Evolutionary conservation across 495 filamentous ascomycete genomes (phyloP), one percentile per base, ranked within the genome.

Genomic region (Tricharina praecox): DNA sequence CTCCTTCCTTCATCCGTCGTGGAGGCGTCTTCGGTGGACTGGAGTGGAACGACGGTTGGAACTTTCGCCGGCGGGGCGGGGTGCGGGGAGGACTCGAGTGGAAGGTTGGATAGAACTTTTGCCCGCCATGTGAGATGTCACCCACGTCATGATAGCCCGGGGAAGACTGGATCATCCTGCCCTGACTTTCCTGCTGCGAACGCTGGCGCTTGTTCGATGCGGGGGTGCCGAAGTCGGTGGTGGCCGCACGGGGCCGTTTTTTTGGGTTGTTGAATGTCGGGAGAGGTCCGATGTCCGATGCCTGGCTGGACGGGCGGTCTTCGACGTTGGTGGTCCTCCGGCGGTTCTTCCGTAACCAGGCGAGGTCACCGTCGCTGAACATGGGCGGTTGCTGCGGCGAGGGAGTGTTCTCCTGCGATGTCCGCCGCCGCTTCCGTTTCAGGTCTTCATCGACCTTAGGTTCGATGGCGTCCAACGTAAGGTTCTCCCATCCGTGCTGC

Each of bases 401-500:
- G 40, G 51, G 56, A 16, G 51, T 51, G 42, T 52, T 59, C 45
- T 58, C 50, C 45, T 49, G 50, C 39, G 48, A 55, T 18, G 25
- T 23, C 23, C 55, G 45, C 50, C 49, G 48, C 43, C 79, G 69
- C 56, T 75, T 80, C 48, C 74, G 73, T 58, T 76, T 74, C 45
- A 83, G 65, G 54, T 82, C 75, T 52, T 78, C 71, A 54, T 93
- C 82, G 49, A 86, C 61, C 54, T 70, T 77, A 50, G 76, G 75
- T 63, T 82, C 83, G 60, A 88, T 79, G 19, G 62, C 74, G 54
- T 81, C 79, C 43, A 87, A 71, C 32, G 77, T 75, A 46, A 85
- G 71, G 63, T 82, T 74, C 62, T 86, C 76, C 73, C 79, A 80
- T 51, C 88, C 88, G 64, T 94, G 78, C 63, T 88, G 82, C 45